These are phyloP conservation scores for Polychaeton citri DNA, from an alignment of 2,329 filamentous ascomycete genomes.

Conservation along the genomic window DNA sequence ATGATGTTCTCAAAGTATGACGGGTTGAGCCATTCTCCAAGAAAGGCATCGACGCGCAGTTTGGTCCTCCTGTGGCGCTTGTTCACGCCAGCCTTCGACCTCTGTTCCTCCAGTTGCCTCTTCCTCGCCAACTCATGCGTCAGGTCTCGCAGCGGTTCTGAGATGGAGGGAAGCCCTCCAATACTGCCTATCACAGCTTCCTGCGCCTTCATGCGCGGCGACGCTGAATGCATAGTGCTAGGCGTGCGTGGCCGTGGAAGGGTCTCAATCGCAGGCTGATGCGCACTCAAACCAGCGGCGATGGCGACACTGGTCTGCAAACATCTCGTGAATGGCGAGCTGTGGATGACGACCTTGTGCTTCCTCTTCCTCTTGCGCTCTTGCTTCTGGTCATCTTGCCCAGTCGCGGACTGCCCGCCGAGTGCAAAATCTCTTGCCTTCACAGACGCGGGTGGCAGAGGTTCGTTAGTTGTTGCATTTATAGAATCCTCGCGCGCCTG, in stretches of 20 bases:
- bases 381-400: constrained; percentile 2
- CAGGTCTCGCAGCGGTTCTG: constrained; percentile 25
- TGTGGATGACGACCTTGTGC: constrained; percentile 76
- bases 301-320: constrained; percentile 85
- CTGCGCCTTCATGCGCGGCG: constrained; percentile 16
- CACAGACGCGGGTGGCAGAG: constrained; percentile 4
- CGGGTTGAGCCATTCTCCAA: constrained; percentile 90
- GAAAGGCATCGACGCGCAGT: constrained; percentile 76
- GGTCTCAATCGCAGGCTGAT: constrained; percentile 28
- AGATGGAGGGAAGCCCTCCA: constrained; percentile 19
- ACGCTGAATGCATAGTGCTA: constrained; percentile 18
- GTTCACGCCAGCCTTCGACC: constrained; percentile 13
- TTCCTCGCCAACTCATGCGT: constrained; percentile 22
- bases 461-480: background rate
- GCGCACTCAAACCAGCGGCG: constrained; percentile 67
- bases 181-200: constrained; percentile 7
- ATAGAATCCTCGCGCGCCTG: constrained; percentile 31
- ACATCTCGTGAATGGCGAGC: constrained; percentile 86
- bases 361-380: constrained; percentile 36
- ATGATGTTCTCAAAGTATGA: constrained; percentile 90
- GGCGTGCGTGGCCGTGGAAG: constrained; percentile 14
- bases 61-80: constrained; percentile 35
- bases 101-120: constrained; percentile 19
- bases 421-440: constrained; percentile 8
- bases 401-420: background rate